These are phyloP conservation scores for Collybiopsis confluens DNA, from an alignment of 768 basidiomycete species.

Conservation along the genomic window DNA sequence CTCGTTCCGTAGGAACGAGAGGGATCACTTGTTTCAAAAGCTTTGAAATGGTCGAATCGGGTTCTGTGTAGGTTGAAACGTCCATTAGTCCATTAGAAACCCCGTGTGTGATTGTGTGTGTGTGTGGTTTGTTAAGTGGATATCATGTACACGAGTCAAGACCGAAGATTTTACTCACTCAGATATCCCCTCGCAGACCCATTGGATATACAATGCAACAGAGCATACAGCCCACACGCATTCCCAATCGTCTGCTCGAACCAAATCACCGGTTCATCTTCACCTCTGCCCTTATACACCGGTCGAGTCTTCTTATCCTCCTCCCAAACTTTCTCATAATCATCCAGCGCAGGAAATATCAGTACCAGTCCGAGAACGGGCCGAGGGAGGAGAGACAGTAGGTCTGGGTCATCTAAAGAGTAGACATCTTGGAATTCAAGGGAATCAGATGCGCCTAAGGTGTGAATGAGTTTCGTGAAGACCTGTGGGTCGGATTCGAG, in stretches of 20 bases:
- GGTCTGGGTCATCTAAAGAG: slow-evolving; percentile 28
- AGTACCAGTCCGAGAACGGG: slow-evolving; percentile 29
- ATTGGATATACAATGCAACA: slow-evolving; percentile 30
- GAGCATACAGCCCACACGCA: slow-evolving; percentile 33
- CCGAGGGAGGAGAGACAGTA: slow-evolving; percentile 26
- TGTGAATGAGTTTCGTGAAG: slow-evolving; percentile 28
- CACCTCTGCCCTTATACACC: slow-evolving; percentile 25
- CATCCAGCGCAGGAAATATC: slow-evolving; percentile 21
- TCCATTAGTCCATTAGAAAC: too few relatives aligned
- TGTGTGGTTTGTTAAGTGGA: too few relatives aligned
- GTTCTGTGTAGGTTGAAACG: background rate
- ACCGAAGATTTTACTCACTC: too few relatives aligned
- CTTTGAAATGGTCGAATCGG: slow-evolving; percentile 18
- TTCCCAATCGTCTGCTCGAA: slow-evolving; percentile 33
- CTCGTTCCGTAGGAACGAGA: slow-evolving; percentile 24
- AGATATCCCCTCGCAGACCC: slow-evolving; percentile 20
- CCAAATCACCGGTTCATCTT: slow-evolving; percentile 30
- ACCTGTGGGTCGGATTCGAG: slow-evolving; percentile 34
- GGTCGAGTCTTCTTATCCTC: slow-evolving; percentile 19
- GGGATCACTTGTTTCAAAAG: slow-evolving; percentile 20
- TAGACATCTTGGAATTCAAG: slow-evolving; percentile 30
- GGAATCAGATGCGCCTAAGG: slow-evolving; percentile 22
- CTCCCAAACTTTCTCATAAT: slow-evolving; percentile 14
- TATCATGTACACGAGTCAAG: too few relatives aligned
- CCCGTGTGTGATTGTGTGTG: too few relatives aligned